Percentiles rank a stretch among this genome's conserved stretches.
Evolutionary conservation across 202 grass and related monocot genomes (phyloP).

Genomic region (Eragrostis tef): DNA sequence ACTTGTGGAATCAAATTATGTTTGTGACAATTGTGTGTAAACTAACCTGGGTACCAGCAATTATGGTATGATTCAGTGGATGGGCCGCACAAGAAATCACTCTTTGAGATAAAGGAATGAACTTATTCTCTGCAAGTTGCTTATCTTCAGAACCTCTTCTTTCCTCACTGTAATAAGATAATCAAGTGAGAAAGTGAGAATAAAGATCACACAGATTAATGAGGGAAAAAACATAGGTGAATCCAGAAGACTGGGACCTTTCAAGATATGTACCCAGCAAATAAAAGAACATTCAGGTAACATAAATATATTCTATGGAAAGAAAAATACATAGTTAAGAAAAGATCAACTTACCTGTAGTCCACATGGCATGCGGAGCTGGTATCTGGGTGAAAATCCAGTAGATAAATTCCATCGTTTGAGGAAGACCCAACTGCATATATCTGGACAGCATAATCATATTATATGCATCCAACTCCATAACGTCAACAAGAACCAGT

Average conservation of each 20-base stretch:
- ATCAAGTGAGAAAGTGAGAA: constrained; percentile 35
- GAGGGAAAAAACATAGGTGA: neutral
- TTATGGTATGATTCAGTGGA: constrained; percentile 64
- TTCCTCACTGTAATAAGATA: constrained; percentile 66
- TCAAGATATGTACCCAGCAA: constrained; percentile 15
- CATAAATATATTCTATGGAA: constrained; percentile 10
- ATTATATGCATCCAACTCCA: constrained; percentile 17
- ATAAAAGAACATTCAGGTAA: constrained; percentile 15
- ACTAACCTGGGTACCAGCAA: constrained; percentile 82
- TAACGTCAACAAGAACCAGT: neutral
- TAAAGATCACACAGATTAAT: neutral
- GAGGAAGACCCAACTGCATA: constrained; percentile 83
- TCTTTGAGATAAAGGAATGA: constrained; percentile 68
- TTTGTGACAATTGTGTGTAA: constrained; percentile 11
- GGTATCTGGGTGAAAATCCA: constrained; percentile 85
- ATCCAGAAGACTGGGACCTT: constrained; percentile 26
- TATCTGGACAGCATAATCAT: constrained; percentile 58
- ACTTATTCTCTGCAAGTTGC: constrained; percentile 61
- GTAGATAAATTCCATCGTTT: constrained; percentile 66
- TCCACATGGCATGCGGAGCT: constrained; percentile 80
- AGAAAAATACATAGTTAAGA: constrained; percentile 6
- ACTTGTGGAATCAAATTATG: neutral
- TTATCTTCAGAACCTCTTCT: constrained; percentile 40
- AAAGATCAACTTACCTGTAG: constrained; percentile 66
- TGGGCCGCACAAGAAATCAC: constrained; percentile 76